Evolutionary conservation across 2,329 filamentous ascomycete species (phyloP).

Genomic region (Phialophora tarda): DNA sequence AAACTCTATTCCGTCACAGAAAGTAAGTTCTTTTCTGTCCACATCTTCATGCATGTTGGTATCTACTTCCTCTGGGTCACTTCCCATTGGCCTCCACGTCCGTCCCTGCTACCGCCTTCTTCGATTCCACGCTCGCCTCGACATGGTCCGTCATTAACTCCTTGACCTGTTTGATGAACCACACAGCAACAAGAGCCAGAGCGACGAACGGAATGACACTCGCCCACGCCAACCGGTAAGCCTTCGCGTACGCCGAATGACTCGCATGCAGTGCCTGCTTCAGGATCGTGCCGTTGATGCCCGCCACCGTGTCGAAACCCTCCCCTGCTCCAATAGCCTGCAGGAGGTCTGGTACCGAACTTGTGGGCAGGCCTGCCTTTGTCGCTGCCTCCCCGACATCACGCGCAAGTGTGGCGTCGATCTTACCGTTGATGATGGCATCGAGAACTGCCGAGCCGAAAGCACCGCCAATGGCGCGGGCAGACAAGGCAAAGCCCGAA

Average conservation of each 20-base stretch:
- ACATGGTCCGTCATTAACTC: conserved; percentile 62
- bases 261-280: conserved; percentile 51
- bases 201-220: conserved; percentile 60
- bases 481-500: conserved; percentile 59
- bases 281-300: conserved; percentile 49
- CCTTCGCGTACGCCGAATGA: conserved; percentile 53
- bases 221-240: conserved; percentile 58
- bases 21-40: too few relatives aligned
- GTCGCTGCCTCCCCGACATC: conserved; percentile 51
- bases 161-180: conserved; percentile 54
- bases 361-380: conserved; percentile 49
- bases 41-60: background rate
- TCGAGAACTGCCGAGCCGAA: conserved; percentile 60
- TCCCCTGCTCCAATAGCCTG: conserved; percentile 46
- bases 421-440: conserved; percentile 58
- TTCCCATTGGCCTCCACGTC: conserved; percentile 8
- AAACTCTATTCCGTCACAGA: too few relatives aligned
- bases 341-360: conserved; percentile 48
- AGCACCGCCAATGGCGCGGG: conserved; percentile 59
- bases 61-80: background rate
- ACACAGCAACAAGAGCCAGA: conserved; percentile 53
- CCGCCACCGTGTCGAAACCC: conserved; percentile 44
- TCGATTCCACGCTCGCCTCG: conserved; percentile 57
- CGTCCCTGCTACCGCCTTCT: conserved; percentile 3
- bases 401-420: conserved; percentile 49